A percentile compares a stretch with the other conserved stretches of the same genome.
These are phyloP conservation scores for Alternaria longipes DNA, from an alignment of 2,329 filamentous ascomycete genomes.

Conservation along the genomic window DNA sequence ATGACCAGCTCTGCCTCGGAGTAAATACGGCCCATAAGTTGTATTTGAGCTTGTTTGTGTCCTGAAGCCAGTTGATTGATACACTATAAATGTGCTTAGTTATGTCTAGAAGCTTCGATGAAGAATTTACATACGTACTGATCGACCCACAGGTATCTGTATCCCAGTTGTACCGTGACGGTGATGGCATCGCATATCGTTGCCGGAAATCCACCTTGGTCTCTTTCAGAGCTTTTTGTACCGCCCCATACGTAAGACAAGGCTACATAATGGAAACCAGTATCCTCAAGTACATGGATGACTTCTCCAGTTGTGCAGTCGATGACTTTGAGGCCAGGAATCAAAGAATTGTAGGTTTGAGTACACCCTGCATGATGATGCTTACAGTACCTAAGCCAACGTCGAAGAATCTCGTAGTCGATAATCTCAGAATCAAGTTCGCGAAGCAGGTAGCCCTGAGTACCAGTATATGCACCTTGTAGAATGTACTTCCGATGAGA, in stretches of 20 bases:
- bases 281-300: rapidly evolving
- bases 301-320: not conserved
- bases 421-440: rapidly evolving
- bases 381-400: not conserved
- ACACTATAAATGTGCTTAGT: not conserved
- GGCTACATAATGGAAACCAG: not conserved
- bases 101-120: too few species aligned
- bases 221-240: rapidly evolving
- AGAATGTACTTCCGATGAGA: not conserved
- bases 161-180: not conserved
- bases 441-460: rapidly evolving
- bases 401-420: not conserved
- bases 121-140: not conserved
- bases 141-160: not conserved
- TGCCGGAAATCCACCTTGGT: rapidly evolving
- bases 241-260: not conserved
- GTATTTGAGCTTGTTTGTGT: not conserved
- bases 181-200: not conserved
- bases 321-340: not conserved
- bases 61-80: not conserved
- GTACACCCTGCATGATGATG: rapidly evolving
- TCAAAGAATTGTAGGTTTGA: rapidly evolving
- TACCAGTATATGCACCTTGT: rapidly evolving
- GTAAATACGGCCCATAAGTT: not conserved
- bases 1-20: not conserved